These are phyloP conservation scores for Neofusicoccum kwambonambiense DNA, from an alignment of 2,329 filamentous ascomycete genomes.

Conservation along the genomic window DNA sequence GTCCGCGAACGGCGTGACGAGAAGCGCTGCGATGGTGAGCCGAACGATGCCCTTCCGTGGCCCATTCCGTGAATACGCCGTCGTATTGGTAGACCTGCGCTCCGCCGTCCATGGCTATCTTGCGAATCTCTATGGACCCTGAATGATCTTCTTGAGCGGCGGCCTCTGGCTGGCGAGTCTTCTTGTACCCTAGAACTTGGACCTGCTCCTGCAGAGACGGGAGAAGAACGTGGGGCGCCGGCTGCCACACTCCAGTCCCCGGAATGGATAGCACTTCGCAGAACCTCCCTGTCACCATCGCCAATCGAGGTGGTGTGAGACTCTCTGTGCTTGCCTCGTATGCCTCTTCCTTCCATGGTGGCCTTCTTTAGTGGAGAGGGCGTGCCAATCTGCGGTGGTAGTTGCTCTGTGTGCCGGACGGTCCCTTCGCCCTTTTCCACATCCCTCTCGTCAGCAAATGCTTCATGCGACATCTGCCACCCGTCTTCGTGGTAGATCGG, in stretches of 20 bases:
- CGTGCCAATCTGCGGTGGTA: conserved; percentile 33
- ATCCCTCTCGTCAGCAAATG: conserved; percentile 29
- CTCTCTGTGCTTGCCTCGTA: conserved; percentile 26
- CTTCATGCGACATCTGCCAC: conserved; percentile 25
- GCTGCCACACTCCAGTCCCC: conserved; percentile 17
- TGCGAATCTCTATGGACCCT: conserved; percentile 20
- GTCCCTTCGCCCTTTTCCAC: conserved; percentile 38
- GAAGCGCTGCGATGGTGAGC: conserved; percentile 9
- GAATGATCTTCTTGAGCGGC: conserved; percentile 12
- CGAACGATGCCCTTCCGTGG: conserved; percentile 29
- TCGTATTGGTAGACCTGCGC: conserved; percentile 31
- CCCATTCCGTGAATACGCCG: conserved; percentile 32
- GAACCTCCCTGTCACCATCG: conserved; percentile 35
- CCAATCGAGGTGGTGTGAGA: conserved; percentile 41
- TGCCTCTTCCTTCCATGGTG: not conserved
- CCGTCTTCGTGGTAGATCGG: conserved; percentile 37
- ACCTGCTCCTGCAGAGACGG: conserved; percentile 31
- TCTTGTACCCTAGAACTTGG: conserved; percentile 33
- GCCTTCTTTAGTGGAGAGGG: conserved; percentile 15
- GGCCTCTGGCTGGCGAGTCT: conserved; percentile 25
- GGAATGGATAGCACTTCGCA: conserved; percentile 36
- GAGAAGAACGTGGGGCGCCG: conserved; percentile 26
- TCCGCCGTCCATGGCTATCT: conserved; percentile 25
- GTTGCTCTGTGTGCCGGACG: conserved; percentile 28
- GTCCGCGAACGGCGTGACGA: conserved; percentile 19